Conservation (phyloP, 2,329 filamentous ascomycete genomes). For the Zasmidium citrigriseum region DNA sequence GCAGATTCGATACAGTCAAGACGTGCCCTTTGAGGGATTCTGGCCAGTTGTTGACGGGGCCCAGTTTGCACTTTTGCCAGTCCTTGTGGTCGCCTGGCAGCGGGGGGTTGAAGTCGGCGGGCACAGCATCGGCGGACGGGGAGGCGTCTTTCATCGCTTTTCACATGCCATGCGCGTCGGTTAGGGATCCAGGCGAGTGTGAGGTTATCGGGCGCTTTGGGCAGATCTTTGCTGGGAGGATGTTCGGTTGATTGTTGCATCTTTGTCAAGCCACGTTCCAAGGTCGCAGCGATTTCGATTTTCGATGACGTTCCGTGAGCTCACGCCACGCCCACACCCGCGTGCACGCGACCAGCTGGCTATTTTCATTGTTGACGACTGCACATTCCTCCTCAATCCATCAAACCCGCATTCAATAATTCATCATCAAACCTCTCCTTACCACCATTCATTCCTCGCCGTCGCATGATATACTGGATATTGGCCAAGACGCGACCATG, state of each 20-base stretch:
- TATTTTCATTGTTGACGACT: neutral
- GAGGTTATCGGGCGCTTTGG: neutral
- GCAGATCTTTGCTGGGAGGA: neutral
- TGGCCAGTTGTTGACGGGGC: conserved; percentile 39
- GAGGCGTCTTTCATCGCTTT: conserved; percentile 14
- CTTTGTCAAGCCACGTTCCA: no score
- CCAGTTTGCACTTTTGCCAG: conserved; percentile 31
- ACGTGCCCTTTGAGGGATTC: conserved; percentile 27
- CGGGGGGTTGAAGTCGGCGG: neutral
- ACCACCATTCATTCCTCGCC: no score
- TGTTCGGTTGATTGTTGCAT: neutral
- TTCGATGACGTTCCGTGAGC: no score
- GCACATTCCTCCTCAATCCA: neutral
- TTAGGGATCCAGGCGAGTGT: neutral
- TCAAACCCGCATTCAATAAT: no score
- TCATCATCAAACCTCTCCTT: neutral
- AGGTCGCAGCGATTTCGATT: no score
- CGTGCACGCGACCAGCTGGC: neutral
- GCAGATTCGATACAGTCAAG: conserved; percentile 40
- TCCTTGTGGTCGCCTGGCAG: conserved; percentile 16
- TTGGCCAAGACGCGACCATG: neutral
- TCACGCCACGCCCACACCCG: no score
- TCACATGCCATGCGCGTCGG: conserved; percentile 4
- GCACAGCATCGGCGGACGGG: conserved; percentile 1
- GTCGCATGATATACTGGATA: no score